Conservation (phyloP, 257 asterid genomes). For the Fraxinus quadrangulata region DNA sequence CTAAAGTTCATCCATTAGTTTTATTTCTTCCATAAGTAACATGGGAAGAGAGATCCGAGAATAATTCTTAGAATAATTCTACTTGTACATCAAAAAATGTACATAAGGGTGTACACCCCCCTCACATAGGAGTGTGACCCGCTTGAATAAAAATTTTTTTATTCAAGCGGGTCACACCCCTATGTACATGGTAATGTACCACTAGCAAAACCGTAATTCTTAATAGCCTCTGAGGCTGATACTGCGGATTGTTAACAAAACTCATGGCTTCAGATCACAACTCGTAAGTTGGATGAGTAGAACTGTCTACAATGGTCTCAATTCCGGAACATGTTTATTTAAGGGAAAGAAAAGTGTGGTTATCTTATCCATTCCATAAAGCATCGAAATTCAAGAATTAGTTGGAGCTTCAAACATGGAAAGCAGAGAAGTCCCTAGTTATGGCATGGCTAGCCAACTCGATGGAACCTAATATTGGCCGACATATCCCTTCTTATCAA, state of each 20-base stretch:
- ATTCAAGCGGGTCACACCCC: no score
- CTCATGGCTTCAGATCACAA: neutral
- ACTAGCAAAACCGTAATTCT: no score
- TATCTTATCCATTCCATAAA: neutral
- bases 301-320: neutral
- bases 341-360: conserved; percentile 4
- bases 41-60: neutral
- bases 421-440: neutral
- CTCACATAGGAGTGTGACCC: no score
- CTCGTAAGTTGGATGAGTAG: neutral
- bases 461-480: neutral
- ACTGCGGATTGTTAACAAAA: neutral
- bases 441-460: neutral
- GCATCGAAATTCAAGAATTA: neutral
- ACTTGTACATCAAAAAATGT: no score
- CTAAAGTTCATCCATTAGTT: neutral
- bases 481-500: no score
- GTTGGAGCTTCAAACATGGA: neutral
- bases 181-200: no score
- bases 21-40: neutral
- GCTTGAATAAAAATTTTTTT: no score
- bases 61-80: no score
- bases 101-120: no score
- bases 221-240: neutral
- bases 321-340: neutral